Evolutionary conservation across 1,284 basidiomycete genomes (phyloP), one percentile per base, ranked within the genome.

Genomic region (Apiotrichum montevideense): DNA sequence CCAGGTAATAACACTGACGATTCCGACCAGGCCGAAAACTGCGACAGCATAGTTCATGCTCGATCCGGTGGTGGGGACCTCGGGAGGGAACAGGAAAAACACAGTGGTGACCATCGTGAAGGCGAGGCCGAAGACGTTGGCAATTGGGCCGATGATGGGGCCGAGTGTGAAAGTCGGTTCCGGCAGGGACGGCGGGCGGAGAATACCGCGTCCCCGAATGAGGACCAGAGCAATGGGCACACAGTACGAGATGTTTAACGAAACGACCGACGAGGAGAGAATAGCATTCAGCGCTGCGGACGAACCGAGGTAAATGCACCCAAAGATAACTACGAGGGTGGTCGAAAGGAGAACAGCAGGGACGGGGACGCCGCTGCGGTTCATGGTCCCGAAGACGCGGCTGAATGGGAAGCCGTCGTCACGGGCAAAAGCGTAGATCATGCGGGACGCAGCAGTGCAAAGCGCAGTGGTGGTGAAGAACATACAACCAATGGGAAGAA

Each of bases 351-450:
- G 66, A 54, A 87, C 81, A 0, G 85, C 82, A 51, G 83, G 82
- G 43, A 83, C 71, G 0, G 83, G 83, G 3, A 85, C 80, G 55
- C 80, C 80, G 45, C 73, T 74, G 40, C 57, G 57, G 63, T 82
- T 80, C 62, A 85, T 78, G 35, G 72, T 74, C 2, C 82, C 70
- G 67, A 87, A 84, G 49, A 79, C 67, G 2, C 55, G 49, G 33
- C 82, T 80, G 63, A 85, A 81, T 1, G 85, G 85, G 21, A 87
- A 79, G 7, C 84, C 86, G 53, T 79, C 77, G 73, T 88, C 87
- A 1, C 85, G 79, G 0, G 86, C 85, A 62, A 88, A 87, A 40
- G 83, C 82, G 77, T 84, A 85, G 1, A 83, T 83, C 66, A 85
- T 84, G 15, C 87, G 80, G 1, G 84, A 86, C 10, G 83, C 81